phyloP scores from a whole-genome alignment of 768 basidiomycete species.

The Galerina sulciceps region DNA sequence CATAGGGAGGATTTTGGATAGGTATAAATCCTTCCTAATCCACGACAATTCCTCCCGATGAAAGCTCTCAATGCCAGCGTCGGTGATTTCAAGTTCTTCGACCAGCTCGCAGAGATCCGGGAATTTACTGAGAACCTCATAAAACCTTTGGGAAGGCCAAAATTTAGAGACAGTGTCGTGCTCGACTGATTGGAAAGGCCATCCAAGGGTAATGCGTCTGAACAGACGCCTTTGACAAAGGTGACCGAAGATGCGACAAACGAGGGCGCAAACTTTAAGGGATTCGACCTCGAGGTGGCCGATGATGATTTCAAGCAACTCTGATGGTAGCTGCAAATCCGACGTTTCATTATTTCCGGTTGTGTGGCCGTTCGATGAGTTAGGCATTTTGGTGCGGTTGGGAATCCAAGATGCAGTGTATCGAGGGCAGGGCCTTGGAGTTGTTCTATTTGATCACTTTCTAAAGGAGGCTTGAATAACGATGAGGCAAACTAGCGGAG shows the following conservation, averaged over 20 bases:
- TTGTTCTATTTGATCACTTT: too few species aligned
- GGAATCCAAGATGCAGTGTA: too few species aligned
- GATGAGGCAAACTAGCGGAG: too few species aligned
- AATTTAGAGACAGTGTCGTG: background rate
- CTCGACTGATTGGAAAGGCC: background rate
- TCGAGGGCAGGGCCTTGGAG: too few species aligned
- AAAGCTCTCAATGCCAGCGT: background rate
- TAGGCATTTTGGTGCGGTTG: too few species aligned
- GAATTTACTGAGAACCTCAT: background rate
- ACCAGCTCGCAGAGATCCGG: constrained; percentile 12
- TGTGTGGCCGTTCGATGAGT: too few species aligned
- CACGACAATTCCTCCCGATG: constrained; percentile 16
- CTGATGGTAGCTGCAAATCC: constrained; percentile 7
- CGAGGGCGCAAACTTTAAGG: constrained; percentile 14
- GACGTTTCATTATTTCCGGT: too few species aligned
- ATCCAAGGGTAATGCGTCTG: constrained; percentile 6
- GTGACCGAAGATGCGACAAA: constrained; percentile 8
- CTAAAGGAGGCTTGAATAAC: too few species aligned
- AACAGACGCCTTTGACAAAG: constrained; percentile 13
- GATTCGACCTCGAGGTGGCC: constrained; percentile 4
- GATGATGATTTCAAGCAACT: constrained; percentile 13
- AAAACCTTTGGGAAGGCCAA: constrained; percentile 5
- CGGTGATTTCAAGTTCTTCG: constrained; percentile 12
- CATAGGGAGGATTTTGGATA: constrained; percentile 6
- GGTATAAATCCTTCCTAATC: constrained; percentile 5